Base-by-base conservation (phyloP, 2,329 filamentous ascomycete genomes). In the Claviceps quebecensis region DNA sequence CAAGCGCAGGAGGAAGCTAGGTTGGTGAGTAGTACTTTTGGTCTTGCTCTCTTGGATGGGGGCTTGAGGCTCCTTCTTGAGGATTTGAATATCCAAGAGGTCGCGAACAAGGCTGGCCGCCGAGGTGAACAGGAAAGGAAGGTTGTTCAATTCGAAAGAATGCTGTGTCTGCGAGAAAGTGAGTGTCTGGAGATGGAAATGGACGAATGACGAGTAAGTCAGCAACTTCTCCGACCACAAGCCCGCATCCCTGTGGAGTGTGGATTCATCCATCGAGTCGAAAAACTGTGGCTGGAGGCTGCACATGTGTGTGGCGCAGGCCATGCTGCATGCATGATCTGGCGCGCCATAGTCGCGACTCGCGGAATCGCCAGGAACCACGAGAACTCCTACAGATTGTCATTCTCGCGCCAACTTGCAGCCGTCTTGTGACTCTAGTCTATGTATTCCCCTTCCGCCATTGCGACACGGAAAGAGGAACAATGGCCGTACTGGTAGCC, bases 401-500 rank as follows among this genome's bases (percentile, higher is more conserved):
- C 22, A 45, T 29, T 29, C 43, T 17, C 19, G n/a, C 45, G 14
- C 22, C n/a, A 40, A 19, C n/a, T 43, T 48, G n/a, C 14, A 8
- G 3, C 39, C 11, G 9, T 22, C 9, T 44, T 16, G 22, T 23
- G 19, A 19, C 19, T 19, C 19, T 19, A 2, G 19, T 19, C 19
- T 19, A 19, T 2, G 13, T 6, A 23, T 44, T 44, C 13, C 13
- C 14, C 19, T 9, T 8, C 36, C 37, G 37, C 47, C 41, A 38
- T 56, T 41, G 45, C n/a, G 17, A 23, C 22, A 2, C 34, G 14
- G 14, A 6, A 17, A 45, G 8, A 45, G 13, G 36, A 17, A 39
- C 34, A 13, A 69, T 73, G 71, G 67, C 67, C 45, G 72, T 67
- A 1, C 67, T 77, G 13, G 74, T 77, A 7, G 66, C 59, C 37